Percentiles rank a stretch among this genome's conserved stretches.
phyloP scores from a whole-genome alignment of 1,139 yeast genomes.

The Wickerhamomyces sp. region DNA sequence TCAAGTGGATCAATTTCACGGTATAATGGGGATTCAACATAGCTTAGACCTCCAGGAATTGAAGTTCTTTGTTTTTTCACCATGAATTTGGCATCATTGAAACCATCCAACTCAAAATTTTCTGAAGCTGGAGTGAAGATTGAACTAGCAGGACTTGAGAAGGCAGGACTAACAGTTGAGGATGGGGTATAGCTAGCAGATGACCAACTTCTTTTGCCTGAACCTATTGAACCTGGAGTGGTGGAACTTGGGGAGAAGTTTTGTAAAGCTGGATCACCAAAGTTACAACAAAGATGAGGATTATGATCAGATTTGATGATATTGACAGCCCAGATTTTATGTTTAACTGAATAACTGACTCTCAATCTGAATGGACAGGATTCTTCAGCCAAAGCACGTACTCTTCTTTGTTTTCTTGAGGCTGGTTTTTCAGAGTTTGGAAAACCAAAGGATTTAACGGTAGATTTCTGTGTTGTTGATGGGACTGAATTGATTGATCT shows the following conservation, averaged over 20 bases:
- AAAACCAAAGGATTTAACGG: conserved; percentile 4
- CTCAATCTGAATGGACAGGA: conserved; percentile 67
- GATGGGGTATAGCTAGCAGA: conserved; percentile 18
- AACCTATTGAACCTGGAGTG: conserved; percentile 5
- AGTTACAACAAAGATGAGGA: conserved; percentile 19
- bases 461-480: conserved; percentile 6
- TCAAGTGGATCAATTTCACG: conserved; percentile 17
- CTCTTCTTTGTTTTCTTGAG: conserved; percentile 10
- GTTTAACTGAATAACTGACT: conserved; percentile 57
- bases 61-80: conserved; percentile 5
- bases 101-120: conserved; percentile 6
- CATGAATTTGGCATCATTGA: not conserved
- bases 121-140: conserved; percentile 20
- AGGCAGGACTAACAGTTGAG: conserved; percentile 20
- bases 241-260: not conserved
- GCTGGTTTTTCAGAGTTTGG: not conserved
- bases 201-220: conserved; percentile 15
- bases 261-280: conserved; percentile 12
- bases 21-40: conserved; percentile 17
- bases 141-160: conserved; percentile 15
- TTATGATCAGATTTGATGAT: conserved; percentile 30
- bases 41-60: not conserved
- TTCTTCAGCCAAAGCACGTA: conserved; percentile 22
- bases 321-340: conserved; percentile 49
- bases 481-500: conserved; percentile 16